A percentile compares a stretch with the other conserved stretches of the same genome.
phyloP scores from a whole-genome alignment of 805 yeast species.

The Kazachstania africana region DNA sequence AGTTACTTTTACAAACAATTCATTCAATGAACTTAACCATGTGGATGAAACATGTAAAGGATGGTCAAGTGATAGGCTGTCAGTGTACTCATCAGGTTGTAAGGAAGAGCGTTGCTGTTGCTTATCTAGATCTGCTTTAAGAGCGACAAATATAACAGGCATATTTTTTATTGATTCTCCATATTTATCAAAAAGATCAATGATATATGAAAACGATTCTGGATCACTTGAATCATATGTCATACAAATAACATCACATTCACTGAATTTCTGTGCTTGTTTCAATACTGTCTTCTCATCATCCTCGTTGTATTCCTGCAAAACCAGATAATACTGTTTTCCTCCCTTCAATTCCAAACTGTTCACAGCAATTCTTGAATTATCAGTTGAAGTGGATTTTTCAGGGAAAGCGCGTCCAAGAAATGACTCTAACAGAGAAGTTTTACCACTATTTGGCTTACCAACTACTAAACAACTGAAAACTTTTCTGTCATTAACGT shows the following conservation, averaged over 20 bases:
- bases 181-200: constrained; percentile 52
- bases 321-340: constrained; percentile 81
- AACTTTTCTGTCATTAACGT: constrained; percentile 74
- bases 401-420: constrained; percentile 63
- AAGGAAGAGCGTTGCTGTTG: constrained; percentile 81
- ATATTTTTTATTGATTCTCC: constrained; percentile 47
- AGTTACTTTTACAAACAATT: constrained; percentile 73
- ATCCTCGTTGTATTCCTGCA: constrained; percentile 88
- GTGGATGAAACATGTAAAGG: constrained; percentile 85
- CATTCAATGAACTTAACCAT: constrained; percentile 82
- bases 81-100: constrained; percentile 82
- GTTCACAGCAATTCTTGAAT: constrained; percentile 74
- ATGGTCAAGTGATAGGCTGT: constrained; percentile 52
- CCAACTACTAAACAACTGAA: constrained; percentile 87
- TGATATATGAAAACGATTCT: constrained; percentile 76
- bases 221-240: constrained; percentile 94
- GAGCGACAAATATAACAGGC: constrained; percentile 81
- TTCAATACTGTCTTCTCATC: constrained; percentile 62
- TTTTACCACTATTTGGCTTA: constrained; percentile 76
- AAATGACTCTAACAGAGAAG: constrained; percentile 73
- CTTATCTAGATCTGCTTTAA: constrained; percentile 90
- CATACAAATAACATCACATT: constrained; percentile 85
- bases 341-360: constrained; percentile 92
- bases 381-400: constrained; percentile 67
- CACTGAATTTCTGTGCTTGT: constrained; percentile 54